Evolutionary conservation across 257 asterid genomes (phyloP).

Genomic region (Echites panduratus): DNA sequence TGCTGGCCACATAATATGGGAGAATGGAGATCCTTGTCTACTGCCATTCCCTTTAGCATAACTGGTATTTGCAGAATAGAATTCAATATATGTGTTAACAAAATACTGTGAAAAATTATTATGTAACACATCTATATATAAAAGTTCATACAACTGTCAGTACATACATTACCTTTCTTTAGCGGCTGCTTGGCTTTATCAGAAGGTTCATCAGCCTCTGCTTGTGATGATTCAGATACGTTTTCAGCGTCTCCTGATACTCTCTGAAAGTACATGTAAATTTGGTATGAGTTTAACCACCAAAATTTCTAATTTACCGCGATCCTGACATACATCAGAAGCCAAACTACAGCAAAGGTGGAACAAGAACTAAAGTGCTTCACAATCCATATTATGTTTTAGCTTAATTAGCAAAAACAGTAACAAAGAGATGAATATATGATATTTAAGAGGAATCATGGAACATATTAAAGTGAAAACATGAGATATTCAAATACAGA

Average conservation of each 20-base stretch:
- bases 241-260: conserved; percentile 63
- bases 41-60: not conserved
- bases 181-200: conserved; percentile 43
- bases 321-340: not conserved
- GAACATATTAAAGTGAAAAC: not conserved
- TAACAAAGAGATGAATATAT: not conserved
- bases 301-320: not conserved
- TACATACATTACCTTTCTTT: conserved; percentile 58
- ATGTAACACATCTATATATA: not conserved
- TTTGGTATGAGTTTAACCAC: not conserved
- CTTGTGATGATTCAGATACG: conserved; percentile 49
- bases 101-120: not conserved
- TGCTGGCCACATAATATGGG: not conserved
- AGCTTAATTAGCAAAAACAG: not conserved
- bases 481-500: not conserved
- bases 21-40: not conserved
- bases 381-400: not conserved
- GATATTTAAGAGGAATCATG: not conserved
- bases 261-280: conserved; percentile 39
- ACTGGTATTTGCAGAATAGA: not conserved
- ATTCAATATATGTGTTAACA: not conserved
- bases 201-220: conserved; percentile 46
- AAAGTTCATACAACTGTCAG: not conserved
- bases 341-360: not conserved
- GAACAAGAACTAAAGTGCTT: not conserved